phyloP scores from a whole-genome alignment of 2,329 filamentous ascomycete genomes.

The Diaporthe ampelina region DNA sequence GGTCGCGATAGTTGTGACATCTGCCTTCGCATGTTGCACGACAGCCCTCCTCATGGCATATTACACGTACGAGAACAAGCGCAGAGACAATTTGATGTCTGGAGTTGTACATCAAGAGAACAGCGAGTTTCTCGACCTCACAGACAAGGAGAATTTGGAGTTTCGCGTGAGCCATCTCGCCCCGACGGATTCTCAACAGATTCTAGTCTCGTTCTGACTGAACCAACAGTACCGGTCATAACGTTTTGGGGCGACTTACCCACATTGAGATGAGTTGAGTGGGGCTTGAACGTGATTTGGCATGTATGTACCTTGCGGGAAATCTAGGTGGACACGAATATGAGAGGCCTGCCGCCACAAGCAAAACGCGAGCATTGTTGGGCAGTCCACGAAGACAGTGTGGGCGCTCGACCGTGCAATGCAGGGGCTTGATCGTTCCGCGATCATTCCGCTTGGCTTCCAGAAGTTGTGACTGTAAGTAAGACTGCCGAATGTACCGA shows the following conservation, averaged over 20 bases:
- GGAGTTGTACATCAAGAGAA: conserved; percentile 45
- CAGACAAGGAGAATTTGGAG: conserved; percentile 50
- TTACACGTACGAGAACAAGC: conserved; percentile 41
- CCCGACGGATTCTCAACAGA: not conserved
- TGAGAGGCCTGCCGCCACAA: not conserved
- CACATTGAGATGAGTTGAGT: not conserved
- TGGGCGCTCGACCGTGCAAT: not conserved
- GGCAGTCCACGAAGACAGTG: not conserved
- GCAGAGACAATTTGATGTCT: conserved; percentile 35
- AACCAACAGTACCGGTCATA: conserved; percentile 38
- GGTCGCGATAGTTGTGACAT: conserved; percentile 54
- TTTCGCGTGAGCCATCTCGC: conserved; percentile 43
- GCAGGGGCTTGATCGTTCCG: not conserved
- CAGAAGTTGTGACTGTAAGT: not conserved
- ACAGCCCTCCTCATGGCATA: conserved; percentile 39
- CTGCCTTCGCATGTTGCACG: conserved; percentile 40
- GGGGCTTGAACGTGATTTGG: not conserved
- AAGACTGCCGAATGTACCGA: not conserved
- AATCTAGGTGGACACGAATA: conserved; percentile 11
- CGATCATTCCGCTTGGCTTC: not conserved
- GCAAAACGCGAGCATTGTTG: not conserved
- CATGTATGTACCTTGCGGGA: not conserved
- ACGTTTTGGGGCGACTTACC: not conserved
- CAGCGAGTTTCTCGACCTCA: conserved; percentile 50
- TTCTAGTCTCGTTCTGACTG: conserved; percentile 18